Conservation (phyloP, 148 eudicot genomes). For the Diospyros kaki region DNA sequence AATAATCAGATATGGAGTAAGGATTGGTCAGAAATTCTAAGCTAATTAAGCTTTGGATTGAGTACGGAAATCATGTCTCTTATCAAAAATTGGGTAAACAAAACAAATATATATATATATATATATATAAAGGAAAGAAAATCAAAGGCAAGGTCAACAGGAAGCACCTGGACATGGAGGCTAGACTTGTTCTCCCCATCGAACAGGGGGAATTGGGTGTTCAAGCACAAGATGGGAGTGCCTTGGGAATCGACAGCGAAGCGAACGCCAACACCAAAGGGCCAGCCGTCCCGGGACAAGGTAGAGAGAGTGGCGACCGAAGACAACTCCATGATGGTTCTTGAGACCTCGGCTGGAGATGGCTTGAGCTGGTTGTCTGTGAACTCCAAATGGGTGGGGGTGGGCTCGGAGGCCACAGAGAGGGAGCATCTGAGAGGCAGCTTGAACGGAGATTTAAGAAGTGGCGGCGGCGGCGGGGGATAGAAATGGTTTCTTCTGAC, state of each 20-base stretch:
- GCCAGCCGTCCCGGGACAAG: conserved; percentile 61
- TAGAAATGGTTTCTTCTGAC: no score
- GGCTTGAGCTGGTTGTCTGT: conserved; percentile 37
- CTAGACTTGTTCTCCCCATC: conserved; percentile 44
- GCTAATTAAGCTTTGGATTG: no score
- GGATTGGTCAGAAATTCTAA: no score
- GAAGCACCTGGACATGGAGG: conserved; percentile 75
- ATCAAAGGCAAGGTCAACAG: background rate
- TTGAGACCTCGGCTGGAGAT: conserved; percentile 77
- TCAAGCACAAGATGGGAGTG: conserved; percentile 51
- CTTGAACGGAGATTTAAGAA: conserved; percentile 15
- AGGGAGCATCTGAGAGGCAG: conserved; percentile 31
- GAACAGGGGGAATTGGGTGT: conserved; percentile 29
- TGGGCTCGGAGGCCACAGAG: conserved; percentile 45
- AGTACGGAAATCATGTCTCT: no score
- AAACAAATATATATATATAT: no score
- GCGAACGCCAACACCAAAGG: conserved; percentile 65
- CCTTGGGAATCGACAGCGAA: conserved; percentile 64
- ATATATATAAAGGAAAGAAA: background rate
- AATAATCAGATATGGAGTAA: no score
- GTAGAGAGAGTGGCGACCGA: conserved; percentile 64
- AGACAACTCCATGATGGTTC: conserved; percentile 80
- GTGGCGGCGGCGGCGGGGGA: background rate
- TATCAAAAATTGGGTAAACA: no score
- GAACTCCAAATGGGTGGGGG: conserved; percentile 26